These are phyloP conservation scores for Blastobotrys proliferans DNA, from an alignment of 1,139 yeast genomes.

Conservation along the genomic window DNA sequence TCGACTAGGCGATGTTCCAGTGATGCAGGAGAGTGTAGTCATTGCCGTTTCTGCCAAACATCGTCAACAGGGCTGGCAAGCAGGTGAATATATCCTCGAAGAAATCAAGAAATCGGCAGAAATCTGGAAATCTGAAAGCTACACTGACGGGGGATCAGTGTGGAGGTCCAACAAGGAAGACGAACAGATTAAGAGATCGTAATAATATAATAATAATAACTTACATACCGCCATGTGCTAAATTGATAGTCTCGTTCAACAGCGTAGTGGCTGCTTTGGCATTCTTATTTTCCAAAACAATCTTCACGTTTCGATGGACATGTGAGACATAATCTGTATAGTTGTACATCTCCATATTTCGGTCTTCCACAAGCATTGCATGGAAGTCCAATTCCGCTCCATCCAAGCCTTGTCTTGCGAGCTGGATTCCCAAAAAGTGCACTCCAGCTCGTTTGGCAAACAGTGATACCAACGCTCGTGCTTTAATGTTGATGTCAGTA, in stretches of 20 bases:
- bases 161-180: constrained; percentile 38
- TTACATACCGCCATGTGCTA: constrained; percentile 18
- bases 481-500: constrained; percentile 66
- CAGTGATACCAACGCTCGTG: constrained; percentile 54
- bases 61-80: constrained; percentile 46
- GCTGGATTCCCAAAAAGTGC: constrained; percentile 47
- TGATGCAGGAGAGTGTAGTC: constrained; percentile 43
- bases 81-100: constrained; percentile 44
- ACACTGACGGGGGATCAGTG: constrained; percentile 35
- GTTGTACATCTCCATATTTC: constrained; percentile 37
- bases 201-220: background rate
- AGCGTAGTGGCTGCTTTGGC: constrained; percentile 17
- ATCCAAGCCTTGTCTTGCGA: constrained; percentile 66
- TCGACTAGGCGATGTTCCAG: constrained; percentile 46
- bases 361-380: constrained; percentile 71
- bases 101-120: constrained; percentile 42
- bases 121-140: constrained; percentile 47
- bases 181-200: background rate
- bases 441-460: constrained; percentile 46
- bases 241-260: constrained; percentile 19
- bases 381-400: constrained; percentile 55
- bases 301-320: constrained; percentile 35
- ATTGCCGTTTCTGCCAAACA: constrained; percentile 45
- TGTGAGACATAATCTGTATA: constrained; percentile 32
- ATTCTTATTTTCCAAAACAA: constrained; percentile 24